Evolutionary conservation across 805 yeast species (phyloP).

Genomic region (Candida rishiriensis): DNA sequence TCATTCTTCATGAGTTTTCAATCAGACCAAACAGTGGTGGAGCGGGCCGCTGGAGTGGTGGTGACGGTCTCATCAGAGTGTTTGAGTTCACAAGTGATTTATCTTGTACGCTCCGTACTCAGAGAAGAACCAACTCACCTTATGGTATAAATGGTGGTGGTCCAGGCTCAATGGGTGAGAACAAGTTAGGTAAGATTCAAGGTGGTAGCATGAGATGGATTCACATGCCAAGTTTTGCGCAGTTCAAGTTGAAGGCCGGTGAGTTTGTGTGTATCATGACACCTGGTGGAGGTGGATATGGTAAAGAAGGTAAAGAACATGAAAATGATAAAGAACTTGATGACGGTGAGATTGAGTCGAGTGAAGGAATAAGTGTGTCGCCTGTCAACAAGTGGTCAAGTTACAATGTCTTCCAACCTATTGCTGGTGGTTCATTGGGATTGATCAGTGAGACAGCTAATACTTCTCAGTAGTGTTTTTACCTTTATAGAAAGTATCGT

Average conservation of each 20-base stretch:
- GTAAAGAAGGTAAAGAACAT: conserved; percentile 33
- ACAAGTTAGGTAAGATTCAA: conserved; percentile 30
- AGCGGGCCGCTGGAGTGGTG: conserved; percentile 44
- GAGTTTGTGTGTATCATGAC: conserved; percentile 34
- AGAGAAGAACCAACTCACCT: conserved; percentile 50
- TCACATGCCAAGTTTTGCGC: conserved; percentile 32
- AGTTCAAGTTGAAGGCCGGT: conserved; percentile 33
- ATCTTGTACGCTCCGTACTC: conserved; percentile 43
- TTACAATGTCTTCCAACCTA: conserved; percentile 2
- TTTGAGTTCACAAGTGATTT: conserved; percentile 39
- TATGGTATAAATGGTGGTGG: conserved; percentile 53
- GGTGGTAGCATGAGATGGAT: conserved; percentile 26
- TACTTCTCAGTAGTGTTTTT: conserved; percentile 5
- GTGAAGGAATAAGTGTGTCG: not conserved
- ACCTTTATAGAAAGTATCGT: too few species aligned
- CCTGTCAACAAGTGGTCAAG: too few species aligned
- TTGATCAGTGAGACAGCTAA: conserved; percentile 19
- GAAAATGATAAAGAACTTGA: conserved; percentile 16
- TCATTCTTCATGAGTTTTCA: conserved; percentile 40
- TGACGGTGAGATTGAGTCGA: conserved; percentile 2
- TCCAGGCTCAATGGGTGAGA: conserved; percentile 44
- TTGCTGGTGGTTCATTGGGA: conserved; percentile 20
- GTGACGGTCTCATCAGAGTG: conserved; percentile 48
- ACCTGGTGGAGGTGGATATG: conserved; percentile 44
- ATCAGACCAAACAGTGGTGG: conserved; percentile 48